These are phyloP conservation scores for Bullera alba DNA, from an alignment of 768 basidiomycete genomes.

Conservation along the genomic window DNA sequence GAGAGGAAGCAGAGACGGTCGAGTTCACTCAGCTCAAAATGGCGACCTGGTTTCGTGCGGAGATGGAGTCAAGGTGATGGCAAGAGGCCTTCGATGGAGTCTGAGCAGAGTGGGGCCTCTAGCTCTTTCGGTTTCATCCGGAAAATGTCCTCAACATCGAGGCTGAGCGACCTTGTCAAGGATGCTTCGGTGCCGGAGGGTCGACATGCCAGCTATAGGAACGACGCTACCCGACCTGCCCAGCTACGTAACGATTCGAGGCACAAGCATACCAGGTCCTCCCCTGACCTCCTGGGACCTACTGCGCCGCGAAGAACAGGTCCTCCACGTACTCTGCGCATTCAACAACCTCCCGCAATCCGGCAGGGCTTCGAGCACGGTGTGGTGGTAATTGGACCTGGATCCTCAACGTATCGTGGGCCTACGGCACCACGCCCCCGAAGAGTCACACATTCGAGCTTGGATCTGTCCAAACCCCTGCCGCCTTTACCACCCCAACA, in stretches of 20 bases:
- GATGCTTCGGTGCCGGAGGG: no score
- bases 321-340: conserved; percentile 1
- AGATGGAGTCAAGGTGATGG: no score
- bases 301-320: not conserved
- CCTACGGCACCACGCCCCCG: not conserved
- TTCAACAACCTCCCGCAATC: conserved; percentile 4
- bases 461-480: conserved; percentile 11
- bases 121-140: no score
- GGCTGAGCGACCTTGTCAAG: no score
- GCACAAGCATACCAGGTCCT: conserved; percentile 1
- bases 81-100: no score
- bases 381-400: conserved; percentile 11
- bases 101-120: no score
- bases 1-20: conserved; percentile 7
- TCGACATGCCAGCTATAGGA: no score
- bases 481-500: conserved; percentile 7
- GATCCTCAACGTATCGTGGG: not conserved
- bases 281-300: not conserved
- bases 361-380: conserved; percentile 2
- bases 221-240: no score
- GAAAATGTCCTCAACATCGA: no score
- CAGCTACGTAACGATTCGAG: no score
- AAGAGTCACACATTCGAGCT: not conserved
- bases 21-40: conserved; percentile 9
- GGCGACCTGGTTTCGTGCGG: not conserved